Evolutionary conservation across 495 filamentous ascomycete species (phyloP).

Genomic region (Pseudoneurospora amorphoporcata): DNA sequence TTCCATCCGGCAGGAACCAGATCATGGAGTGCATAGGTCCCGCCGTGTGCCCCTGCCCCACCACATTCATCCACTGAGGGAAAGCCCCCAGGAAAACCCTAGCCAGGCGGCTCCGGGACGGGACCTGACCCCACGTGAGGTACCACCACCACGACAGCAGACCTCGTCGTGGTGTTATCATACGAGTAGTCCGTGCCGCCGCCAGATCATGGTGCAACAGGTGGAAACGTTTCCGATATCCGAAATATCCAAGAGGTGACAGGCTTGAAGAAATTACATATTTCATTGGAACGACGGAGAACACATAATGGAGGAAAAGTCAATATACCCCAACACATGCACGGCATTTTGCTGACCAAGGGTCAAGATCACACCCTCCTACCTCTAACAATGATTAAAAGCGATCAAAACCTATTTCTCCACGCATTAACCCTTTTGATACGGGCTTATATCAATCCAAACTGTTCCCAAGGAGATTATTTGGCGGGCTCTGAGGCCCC

Average conservation of each 20-base stretch:
- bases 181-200: background rate
- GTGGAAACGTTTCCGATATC: background rate
- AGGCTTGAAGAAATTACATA: background rate
- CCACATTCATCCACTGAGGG: background rate
- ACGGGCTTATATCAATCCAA: no score
- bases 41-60: background rate
- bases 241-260: background rate
- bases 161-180: background rate
- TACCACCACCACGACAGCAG: background rate
- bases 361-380: background rate
- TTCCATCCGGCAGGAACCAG: slow-evolving; percentile 9
- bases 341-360: background rate
- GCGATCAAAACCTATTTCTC: background rate
- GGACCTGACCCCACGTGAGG: background rate
- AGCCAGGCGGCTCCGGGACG: background rate
- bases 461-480: background rate
- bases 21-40: background rate
- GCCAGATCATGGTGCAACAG: background rate
- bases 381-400: background rate
- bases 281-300: background rate
- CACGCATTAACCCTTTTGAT: background rate
- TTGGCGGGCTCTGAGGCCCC: background rate
- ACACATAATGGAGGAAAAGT: background rate
- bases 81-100: background rate
- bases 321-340: background rate